Evolutionary conservation across 1,139 yeast genomes (phyloP), one percentile per base, ranked within the genome.

Genomic region (Nakaseomyces nivariensis): DNA sequence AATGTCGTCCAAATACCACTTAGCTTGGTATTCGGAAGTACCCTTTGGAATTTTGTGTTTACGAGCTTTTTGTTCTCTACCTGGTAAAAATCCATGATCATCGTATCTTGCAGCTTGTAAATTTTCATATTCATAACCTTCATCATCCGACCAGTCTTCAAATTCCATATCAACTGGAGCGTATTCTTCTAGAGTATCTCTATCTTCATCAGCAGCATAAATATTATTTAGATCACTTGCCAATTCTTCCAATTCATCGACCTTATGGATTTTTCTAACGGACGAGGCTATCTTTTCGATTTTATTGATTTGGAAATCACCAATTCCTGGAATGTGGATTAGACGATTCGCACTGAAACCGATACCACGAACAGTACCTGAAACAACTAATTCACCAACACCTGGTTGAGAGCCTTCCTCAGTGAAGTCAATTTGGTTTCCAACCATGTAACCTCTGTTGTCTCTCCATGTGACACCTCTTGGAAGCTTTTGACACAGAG

Each of bases 401-500:
- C 67, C 67, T 25, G 63, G 17, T 37, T 36, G 26, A n/a, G 51
- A 10, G 34, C 37, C 32, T 45, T 63, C 60, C 8, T 70, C 69
- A n/a, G 70, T 67, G 74, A 78, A 82, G 37, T 68, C 67, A 1
- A 81, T 73, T 3, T 68, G 61, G 57, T 88, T 95, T 1, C 95
- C 94, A 22, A 92, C 75, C 54, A 92, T 51, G 70, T 90, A 94
- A 7, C 96, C 94, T 64, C 98, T 76, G 27, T 82, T 72, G 59
- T 92, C 97, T 70, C 98, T 81, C 98, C 98, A 94, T 37, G 78
- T 77, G 42, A 94, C 74, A 2, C 88, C 81, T 63, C 82, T 83
- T 31, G 98, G 98, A 61, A 82, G 78, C 67, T 82, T 86, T 62
- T 92, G 97, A 62, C 96, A 85, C 38, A 94, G 61, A 3, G 75